phyloP scores from a whole-genome alignment of 2,329 filamentous ascomycete species.

The Harringtonia aguacate region DNA sequence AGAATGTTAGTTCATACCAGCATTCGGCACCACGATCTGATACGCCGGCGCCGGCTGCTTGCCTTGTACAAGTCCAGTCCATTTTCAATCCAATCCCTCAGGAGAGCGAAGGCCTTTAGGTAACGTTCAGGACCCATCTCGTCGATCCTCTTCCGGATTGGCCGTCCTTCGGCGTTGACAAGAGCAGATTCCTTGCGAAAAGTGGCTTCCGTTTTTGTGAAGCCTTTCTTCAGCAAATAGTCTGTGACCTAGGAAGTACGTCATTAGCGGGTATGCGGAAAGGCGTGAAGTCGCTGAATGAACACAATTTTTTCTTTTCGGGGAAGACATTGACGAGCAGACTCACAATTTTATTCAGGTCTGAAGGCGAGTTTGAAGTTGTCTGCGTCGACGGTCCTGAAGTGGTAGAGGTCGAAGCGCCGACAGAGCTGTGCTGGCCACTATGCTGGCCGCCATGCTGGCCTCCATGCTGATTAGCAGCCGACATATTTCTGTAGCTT shows the following conservation, averaged over 20 bases:
- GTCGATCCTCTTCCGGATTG: slow-evolving; percentile 54
- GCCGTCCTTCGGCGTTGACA: slow-evolving; percentile 69
- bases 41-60: too few species aligned
- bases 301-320: neutral
- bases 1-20: slow-evolving; percentile 6
- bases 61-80: slow-evolving; percentile 92
- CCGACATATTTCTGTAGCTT: slow-evolving; percentile 7
- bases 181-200: slow-evolving; percentile 84
- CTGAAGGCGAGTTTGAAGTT: slow-evolving; percentile 47
- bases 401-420: slow-evolving; percentile 11
- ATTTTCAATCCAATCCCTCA: slow-evolving; percentile 80
- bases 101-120: slow-evolving; percentile 58
- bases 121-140: slow-evolving; percentile 70
- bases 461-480: slow-evolving; percentile 7
- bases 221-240: slow-evolving; percentile 91
- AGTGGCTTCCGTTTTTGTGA: slow-evolving; percentile 83
- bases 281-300: neutral
- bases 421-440: slow-evolving; percentile 10
- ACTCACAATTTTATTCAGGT: slow-evolving; percentile 91
- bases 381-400: slow-evolving; percentile 11
- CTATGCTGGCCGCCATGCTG: slow-evolving; percentile 12
- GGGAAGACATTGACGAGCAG: neutral
- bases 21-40: too few species aligned
- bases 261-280: neutral
- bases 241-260: slow-evolving; percentile 57